phyloP scores from a whole-genome alignment of 768 basidiomycete species.

The Mycena belliarum region DNA sequence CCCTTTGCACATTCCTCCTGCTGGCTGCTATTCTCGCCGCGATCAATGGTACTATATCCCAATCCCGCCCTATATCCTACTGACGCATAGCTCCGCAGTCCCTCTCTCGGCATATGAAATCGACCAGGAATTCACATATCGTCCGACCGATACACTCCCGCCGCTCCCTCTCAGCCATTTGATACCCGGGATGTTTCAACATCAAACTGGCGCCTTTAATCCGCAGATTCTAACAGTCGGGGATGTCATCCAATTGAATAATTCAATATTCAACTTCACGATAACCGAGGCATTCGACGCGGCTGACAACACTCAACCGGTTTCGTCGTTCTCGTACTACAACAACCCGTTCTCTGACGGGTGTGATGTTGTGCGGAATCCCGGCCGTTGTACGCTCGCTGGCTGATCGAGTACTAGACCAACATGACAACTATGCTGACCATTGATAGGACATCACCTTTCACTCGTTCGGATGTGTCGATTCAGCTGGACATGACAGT shows the following conservation, averaged over 20 bases:
- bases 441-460: too few species aligned
- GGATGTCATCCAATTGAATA: not conserved
- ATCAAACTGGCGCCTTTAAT: not conserved
- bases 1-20: not conserved
- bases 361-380: not conserved
- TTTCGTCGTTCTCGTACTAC: not conserved
- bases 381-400: too few species aligned
- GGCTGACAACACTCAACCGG: not conserved
- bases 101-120: not conserved
- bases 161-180: not conserved
- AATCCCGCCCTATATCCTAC: not conserved
- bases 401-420: not conserved
- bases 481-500: not conserved
- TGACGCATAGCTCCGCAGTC: not conserved
- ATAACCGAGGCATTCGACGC: not conserved
- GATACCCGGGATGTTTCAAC: not conserved
- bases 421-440: not conserved
- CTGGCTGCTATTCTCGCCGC: not conserved
- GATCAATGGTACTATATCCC: not conserved
- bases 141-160: not conserved
- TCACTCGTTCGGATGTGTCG: too few species aligned
- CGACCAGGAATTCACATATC: not conserved
- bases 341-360: constrained; percentile 1
- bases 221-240: not conserved
- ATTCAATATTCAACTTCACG: not conserved